Conservation (phyloP, 306 rosid genomes). For the Vigna reflexopilosa region DNA sequence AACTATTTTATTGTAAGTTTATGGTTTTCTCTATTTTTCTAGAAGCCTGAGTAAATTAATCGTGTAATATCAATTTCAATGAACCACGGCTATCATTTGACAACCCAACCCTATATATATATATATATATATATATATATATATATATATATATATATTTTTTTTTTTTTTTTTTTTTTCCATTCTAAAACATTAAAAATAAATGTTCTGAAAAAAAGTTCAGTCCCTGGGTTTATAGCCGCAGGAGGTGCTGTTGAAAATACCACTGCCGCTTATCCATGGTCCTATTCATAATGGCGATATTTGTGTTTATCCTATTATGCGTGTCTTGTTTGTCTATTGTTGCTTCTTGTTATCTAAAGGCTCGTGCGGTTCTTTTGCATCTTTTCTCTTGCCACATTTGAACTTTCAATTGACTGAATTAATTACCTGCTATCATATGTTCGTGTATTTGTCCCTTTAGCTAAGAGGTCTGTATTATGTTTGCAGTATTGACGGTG, state of each 20-base stretch:
- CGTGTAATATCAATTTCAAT: conserved; percentile 12
- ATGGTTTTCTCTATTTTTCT: conserved; percentile 25
- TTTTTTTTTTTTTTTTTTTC: not conserved
- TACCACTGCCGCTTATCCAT: not conserved
- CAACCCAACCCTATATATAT: not conserved
- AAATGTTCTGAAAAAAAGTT: not conserved
- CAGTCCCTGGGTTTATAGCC: not conserved
- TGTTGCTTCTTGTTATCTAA: not conserved
- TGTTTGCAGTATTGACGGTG: conserved; percentile 56
- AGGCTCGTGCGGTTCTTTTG: not conserved
- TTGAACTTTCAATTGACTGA: conserved; percentile 9
- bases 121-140: not conserved
- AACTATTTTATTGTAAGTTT: not conserved
- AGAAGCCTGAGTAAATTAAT: conserved; percentile 2
- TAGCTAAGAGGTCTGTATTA: conserved; percentile 31
- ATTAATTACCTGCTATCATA: conserved; percentile 14
- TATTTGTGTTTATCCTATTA: conserved; percentile 1
- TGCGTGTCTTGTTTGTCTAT: not conserved
- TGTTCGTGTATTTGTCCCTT: not conserved
- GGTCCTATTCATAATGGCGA: conserved; percentile 2
- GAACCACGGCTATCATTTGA: conserved; percentile 20
- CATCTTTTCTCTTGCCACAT: not conserved
- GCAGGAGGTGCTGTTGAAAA: not conserved
- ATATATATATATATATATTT: too few species aligned
- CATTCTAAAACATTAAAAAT: not conserved